Base-by-base conservation (phyloP, 163 green algal genomes). In the Chlorella variabilis region DNA sequence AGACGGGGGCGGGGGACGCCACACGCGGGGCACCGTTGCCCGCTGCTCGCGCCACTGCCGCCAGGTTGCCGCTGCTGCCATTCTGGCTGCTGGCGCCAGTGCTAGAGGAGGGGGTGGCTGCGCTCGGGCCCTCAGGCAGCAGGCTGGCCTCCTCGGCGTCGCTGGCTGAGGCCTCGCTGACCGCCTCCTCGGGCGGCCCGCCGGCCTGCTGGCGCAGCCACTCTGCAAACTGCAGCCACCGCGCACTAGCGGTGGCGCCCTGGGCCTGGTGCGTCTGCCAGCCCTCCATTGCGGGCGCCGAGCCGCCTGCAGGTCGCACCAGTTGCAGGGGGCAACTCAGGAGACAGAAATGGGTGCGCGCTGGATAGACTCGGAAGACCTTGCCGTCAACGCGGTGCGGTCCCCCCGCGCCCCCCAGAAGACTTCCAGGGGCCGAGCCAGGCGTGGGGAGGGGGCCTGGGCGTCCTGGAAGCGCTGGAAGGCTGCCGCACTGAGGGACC, bases 201-300 rank as follows among this genome's bases (percentile, higher is more conserved):
- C 76, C 48, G 1, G 56, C 38, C 63, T 82, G 76, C 45, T 82
- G 62, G 34, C 48, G 45, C 21, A 82, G 63, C 76, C 76, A 82
- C 3, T 34, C 27, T 4, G 48, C 76, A 68, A 82, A 82, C 23
- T 21, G 27, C 63, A 82, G 34, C 63, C 76, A 76, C 15, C 51
- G 49, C n/a, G n/a, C n/a, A n/a, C n/a, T n/a, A n/a, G n/a, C 23
- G 58, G 27, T 8, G 56, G 39, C n/a, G n/a, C 9, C n/a, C 41
- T 8, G 54, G 18, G 39, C 29, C 59, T 66, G 33, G 33, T 69
- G 51, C 11, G 71, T 54, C 36, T 54, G 71, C 3, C 51, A 36
- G 23, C 71, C 54, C 71, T 79, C 71, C 71, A 79, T 79, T 69
- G 25, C 20, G 67, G 66, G 41, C n/a, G 45, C 45, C 11, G 11